phyloP scores from a whole-genome alignment of 2,329 filamentous ascomycete species.

The Ramichloridium luteum region DNA sequence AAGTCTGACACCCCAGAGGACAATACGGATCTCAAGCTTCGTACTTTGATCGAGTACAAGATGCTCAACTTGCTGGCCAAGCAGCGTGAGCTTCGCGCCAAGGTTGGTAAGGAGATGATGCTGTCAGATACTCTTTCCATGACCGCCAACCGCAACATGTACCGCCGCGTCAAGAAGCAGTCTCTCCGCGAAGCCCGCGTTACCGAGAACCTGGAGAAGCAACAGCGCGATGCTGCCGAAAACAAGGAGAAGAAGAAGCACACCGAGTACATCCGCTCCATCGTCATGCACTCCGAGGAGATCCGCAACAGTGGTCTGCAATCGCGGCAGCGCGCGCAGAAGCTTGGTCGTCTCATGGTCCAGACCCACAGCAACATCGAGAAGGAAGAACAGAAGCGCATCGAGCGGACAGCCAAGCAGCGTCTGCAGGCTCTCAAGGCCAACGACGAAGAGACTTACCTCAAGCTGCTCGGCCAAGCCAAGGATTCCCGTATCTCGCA shows the following conservation, averaged over 20 bases:
- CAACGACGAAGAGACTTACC: constrained; percentile 97
- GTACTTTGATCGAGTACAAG: constrained; percentile 92
- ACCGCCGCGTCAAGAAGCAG: constrained; percentile 94
- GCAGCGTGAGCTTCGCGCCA: constrained; percentile 73
- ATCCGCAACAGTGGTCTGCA: constrained; percentile 54
- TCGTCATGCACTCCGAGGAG: constrained; percentile 70
- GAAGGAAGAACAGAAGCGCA: constrained; percentile 97
- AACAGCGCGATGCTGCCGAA: constrained; percentile 91
- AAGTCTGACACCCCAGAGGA: constrained; percentile 55
- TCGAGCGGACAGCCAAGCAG: constrained; percentile 95
- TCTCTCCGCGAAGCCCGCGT: constrained; percentile 89
- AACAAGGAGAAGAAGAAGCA: constrained; percentile 97
- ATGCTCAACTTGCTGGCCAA: constrained; percentile 77
- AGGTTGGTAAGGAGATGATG: constrained; percentile 83
- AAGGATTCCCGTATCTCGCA: constrained; percentile 99
- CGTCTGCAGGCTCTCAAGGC: constrained; percentile 98
- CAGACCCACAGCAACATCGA: constrained; percentile 90
- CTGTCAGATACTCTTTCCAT: constrained; percentile 93
- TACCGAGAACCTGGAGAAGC: constrained; percentile 97
- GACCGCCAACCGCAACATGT: constrained; percentile 84
- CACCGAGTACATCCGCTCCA: constrained; percentile 76
- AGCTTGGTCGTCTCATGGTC: constrained; percentile 81
- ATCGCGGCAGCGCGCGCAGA: constrained; percentile 65
- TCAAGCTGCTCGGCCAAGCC: constrained; percentile 93
- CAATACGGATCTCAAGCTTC: constrained; percentile 74